Conservation (phyloP, 164 flowering plant genomes). For the Magnolia kwangsiensis region DNA sequence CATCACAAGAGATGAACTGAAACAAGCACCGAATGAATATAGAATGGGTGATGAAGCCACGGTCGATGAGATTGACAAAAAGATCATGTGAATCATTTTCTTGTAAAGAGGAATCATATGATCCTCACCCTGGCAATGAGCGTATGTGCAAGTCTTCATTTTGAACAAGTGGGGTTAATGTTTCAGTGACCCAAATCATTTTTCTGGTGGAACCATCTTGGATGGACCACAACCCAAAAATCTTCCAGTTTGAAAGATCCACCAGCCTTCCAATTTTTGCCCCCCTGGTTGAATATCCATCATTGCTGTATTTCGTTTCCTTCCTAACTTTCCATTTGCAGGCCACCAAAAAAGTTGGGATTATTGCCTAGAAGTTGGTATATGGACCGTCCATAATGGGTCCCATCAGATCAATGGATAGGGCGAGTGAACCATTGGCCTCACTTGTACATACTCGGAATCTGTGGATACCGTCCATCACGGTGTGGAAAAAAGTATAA, state of each 20-base stretch:
- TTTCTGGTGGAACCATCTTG: too few relatives aligned
- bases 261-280: background rate
- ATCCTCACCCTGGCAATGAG: background rate
- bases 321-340: background rate
- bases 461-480: too few relatives aligned
- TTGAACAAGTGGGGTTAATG: background rate
- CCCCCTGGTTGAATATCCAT: too few relatives aligned
- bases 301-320: background rate
- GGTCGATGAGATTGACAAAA: slow-evolving; percentile 65
- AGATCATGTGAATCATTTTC: slow-evolving; percentile 36
- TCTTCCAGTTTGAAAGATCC: background rate
- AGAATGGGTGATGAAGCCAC: slow-evolving; percentile 90
- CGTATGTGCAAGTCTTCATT: background rate
- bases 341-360: background rate
- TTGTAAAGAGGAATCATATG: background rate
- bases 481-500: too few relatives aligned
- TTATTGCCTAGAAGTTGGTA: background rate
- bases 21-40: slow-evolving; percentile 61
- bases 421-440: background rate
- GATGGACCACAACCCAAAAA: slow-evolving; percentile 33
- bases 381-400: background rate
- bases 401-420: background rate
- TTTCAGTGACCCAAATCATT: too few relatives aligned
- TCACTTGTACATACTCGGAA: too few relatives aligned
- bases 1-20: slow-evolving; percentile 88